Evolutionary conservation across 164 flowering plant genomes (phyloP), one percentile per base, ranked within the genome.

Genomic region (Vitis riparia): DNA sequence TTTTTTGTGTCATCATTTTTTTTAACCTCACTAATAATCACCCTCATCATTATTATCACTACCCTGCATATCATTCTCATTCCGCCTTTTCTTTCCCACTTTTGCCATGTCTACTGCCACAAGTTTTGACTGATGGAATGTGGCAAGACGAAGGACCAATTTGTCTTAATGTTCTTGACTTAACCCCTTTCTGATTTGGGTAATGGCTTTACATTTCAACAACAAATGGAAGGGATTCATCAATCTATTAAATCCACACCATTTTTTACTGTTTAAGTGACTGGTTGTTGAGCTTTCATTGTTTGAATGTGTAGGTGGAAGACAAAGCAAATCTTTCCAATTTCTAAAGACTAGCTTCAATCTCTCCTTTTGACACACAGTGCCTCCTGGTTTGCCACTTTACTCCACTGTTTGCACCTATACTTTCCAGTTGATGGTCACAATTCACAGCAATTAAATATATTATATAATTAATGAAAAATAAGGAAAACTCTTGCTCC

Each of bases 1-100:
- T 37, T 37, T 37, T 55, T 13, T 55, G 52, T 53, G 17, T 63
- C 47, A 71, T 71, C 60, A 64, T 55, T n/a, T 9, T 71, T 71
- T 37, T 29, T 19, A 60, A 16, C 16, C 16, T n/a, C 53, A 58
- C 32, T 66, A 59, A 29, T 51, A 65, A 32, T 51, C n/a, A 56
- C n/a, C 48, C 51, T 58, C 52, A 59, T 59, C 8, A 59, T 59
- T 37, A 37, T 37, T 37, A 37, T 37, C 44, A 37, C 44, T 37
- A 37, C 7, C 44, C 44, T 37, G 44, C 44, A 37, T 37, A 37
- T 37, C 44, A 37, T 37, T 6, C 44, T 37, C 44, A 37, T 37
- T 37, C 44, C 0, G 44, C 44, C 44, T 37, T 37, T 37, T 37
- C 44, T 37, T 37, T 37, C 44, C 44, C 37, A 29, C n/a, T 47